Base-by-base conservation (phyloP, 2,329 filamentous ascomycete genomes). In the Xylariaceae sp. region DNA sequence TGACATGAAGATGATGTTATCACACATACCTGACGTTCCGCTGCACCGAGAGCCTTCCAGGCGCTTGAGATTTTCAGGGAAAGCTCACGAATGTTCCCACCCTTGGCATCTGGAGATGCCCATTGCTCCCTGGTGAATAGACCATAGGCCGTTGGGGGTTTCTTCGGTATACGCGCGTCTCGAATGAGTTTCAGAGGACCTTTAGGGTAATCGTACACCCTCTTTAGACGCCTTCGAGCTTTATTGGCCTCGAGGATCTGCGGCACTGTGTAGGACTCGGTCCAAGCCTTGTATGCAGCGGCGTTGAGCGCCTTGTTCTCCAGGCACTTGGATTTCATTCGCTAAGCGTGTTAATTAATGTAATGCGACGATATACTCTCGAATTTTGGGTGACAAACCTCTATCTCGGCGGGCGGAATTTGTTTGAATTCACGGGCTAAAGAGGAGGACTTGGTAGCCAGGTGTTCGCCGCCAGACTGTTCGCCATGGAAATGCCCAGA, bases 131-230 rank as follows among this genome's bases (percentile, higher is more conserved):
- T 70, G 53, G 71, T 51, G 65, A 68, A 83, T 3, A 68, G 52
- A 8, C 50, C 45, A 58, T 64, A 81, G 22, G 71, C 21, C 12
- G 49, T 62, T 12, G 34, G 0, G 10, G 73, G 61, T 34, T 58
- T 61, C 65, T 74, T 76, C 58, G 80, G 80, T 32, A 70, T 57
- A 39, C 80, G 79, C 2, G 73, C 68, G 61, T 84, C 80, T 2
- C 56, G 58, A 58, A 83, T 73, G 16, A 50, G 1, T 47, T 58
- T 61, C 16, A 48, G n/a, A 40, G 30, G 2, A 19, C 51, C 41
- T 58, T 65, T 63, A 46, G 66, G 67, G 59, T 65, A 63, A 46
- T 62, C 56, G 48, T 63, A 63, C 51, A 73, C 70, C 49, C 65
- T 70, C 52, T 66, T 67, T 44, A 83, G 71, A 22, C 56, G 57